phyloP scores from a whole-genome alignment of 768 basidiomycete genomes.

The Cubamyces lactineus region DNA sequence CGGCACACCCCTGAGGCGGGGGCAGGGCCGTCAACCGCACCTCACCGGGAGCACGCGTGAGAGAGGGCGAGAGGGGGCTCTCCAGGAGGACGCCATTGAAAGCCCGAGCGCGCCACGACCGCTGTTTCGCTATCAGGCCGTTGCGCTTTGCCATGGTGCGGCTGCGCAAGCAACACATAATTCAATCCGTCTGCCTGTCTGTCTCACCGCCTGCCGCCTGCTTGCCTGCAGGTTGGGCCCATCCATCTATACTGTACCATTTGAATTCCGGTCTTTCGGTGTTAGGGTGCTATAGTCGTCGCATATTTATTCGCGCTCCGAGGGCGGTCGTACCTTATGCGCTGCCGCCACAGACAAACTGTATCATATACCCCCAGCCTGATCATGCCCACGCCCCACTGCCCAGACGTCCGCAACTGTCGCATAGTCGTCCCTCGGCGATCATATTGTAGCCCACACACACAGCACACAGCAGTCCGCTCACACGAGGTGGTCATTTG shows the following conservation, averaged over 20 bases:
- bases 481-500: not conserved
- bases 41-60: slow-evolving; percentile 15
- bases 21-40: slow-evolving; percentile 1
- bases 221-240: too few relatives aligned
- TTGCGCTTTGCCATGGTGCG: too few relatives aligned
- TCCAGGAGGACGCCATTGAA: too few relatives aligned
- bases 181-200: too few relatives aligned
- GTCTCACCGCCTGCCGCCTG: too few relatives aligned
- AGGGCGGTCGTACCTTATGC: slow-evolving; percentile 13
- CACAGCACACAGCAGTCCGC: not conserved
- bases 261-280: slow-evolving; percentile 5
- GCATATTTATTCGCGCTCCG: slow-evolving; percentile 10
- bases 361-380: slow-evolving; percentile 16
- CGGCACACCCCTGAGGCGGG: not conserved
- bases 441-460: slow-evolving; percentile 4
- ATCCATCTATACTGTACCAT: slow-evolving; percentile 1
- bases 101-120: not conserved
- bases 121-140: not conserved
- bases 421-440: slow-evolving; percentile 1
- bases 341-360: slow-evolving; percentile 6
- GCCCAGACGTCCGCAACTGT: not conserved
- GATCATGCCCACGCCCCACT: not conserved
- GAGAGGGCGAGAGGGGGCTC: not conserved
- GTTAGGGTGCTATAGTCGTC: slow-evolving; percentile 4
- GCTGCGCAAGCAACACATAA: too few relatives aligned